Evolutionary conservation across 1,284 basidiomycete genomes (phyloP).

Genomic region (Lentinula novae-zelandiae): DNA sequence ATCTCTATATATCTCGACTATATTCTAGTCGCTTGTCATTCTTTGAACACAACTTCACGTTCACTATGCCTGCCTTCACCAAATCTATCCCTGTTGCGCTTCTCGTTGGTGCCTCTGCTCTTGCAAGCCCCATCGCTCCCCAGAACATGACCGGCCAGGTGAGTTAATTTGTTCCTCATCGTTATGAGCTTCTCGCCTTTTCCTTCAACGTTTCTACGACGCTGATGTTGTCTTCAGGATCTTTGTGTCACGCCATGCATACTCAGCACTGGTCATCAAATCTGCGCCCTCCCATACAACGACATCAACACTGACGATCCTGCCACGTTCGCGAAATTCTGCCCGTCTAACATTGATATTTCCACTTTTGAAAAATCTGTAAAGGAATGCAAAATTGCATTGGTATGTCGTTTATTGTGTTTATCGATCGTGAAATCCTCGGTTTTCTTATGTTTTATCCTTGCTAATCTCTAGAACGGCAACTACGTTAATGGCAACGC

Average conservation of each 20-base stretch:
- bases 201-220: background rate
- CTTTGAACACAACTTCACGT: background rate
- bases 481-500: background rate
- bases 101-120: background rate
- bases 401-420: background rate
- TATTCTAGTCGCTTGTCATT: background rate
- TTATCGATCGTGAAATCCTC: no score
- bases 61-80: slow-evolving; percentile 1
- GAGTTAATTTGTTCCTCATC: background rate
- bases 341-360: background rate
- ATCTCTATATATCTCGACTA: background rate
- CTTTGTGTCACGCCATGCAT: background rate
- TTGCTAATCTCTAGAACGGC: no score
- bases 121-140: background rate
- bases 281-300: background rate
- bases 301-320: background rate
- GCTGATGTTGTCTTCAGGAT: background rate
- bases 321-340: background rate
- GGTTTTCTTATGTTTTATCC: no score
- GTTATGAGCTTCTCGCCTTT: background rate
- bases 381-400: background rate
- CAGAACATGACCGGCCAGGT: background rate
- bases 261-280: background rate
- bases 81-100: background rate
- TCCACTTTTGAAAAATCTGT: background rate